Percentiles rank a stretch among this genome's conserved stretches.
Evolutionary conservation across 371 early-diverging fungal species (phyloP).

Genomic region (Mucor indicus): DNA sequence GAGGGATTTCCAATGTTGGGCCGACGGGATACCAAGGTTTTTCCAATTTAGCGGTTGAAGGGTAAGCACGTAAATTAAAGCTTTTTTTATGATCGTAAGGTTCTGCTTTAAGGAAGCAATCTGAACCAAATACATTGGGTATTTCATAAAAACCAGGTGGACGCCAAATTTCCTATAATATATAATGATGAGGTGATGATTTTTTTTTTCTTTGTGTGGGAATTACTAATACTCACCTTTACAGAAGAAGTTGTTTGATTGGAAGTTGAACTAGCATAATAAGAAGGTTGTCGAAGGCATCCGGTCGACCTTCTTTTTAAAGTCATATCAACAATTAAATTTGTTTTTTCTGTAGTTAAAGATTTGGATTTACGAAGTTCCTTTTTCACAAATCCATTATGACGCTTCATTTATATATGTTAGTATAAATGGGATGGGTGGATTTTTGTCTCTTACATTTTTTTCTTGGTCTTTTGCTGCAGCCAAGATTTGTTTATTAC

Average conservation of each 20-base stretch:
- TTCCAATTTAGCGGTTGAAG: slow-evolving; percentile 18
- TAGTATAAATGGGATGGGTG: no score
- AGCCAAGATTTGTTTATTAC: slow-evolving; percentile 21
- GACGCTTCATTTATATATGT: no score
- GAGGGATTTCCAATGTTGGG: slow-evolving; percentile 39
- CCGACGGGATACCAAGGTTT: slow-evolving; percentile 42
- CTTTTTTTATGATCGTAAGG: slow-evolving; percentile 14
- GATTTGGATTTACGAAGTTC: slow-evolving; percentile 42
- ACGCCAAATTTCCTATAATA: slow-evolving; percentile 35
- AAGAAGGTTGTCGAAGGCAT: slow-evolving; percentile 30
- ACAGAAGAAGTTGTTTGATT: background rate
- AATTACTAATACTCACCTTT: slow-evolving; percentile 4
- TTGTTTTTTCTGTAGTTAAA: slow-evolving; percentile 29
- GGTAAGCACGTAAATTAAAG: slow-evolving; percentile 19
- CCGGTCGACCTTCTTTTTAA: slow-evolving; percentile 50
- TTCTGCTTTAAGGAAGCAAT: slow-evolving; percentile 40
- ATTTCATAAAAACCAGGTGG: slow-evolving; percentile 45
- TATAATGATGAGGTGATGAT: background rate
- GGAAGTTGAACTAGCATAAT: slow-evolving; percentile 20
- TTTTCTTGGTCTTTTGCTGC: slow-evolving; percentile 21
- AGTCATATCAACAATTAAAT: slow-evolving; percentile 22
- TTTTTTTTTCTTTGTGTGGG: background rate
- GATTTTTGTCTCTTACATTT: slow-evolving; percentile 12
- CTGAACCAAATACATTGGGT: slow-evolving; percentile 44
- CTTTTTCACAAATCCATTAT: no score